Base-by-base conservation (phyloP, 495 filamentous ascomycete species). In the Penicillium lividum region DNA sequence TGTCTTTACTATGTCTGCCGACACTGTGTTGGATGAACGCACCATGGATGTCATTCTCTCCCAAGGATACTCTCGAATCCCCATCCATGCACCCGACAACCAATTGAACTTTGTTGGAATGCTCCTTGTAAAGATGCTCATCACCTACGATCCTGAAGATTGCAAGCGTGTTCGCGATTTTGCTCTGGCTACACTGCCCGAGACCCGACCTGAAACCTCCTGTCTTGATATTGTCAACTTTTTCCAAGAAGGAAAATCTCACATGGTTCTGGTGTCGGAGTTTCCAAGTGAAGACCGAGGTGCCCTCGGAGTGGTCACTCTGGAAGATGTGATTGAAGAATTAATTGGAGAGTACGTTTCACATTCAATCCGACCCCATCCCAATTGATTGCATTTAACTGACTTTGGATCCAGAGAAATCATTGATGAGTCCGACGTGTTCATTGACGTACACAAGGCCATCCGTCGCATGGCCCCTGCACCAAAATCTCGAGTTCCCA, bases 201-300 rank as follows among this genome's bases (percentile, higher is more conserved):
- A 98, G 72, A 98, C 94, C 3, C 84, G 90, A 8, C 90, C 95
- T 1, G 91, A 97, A 63, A 98, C 94, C 0, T 96, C 92, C 71
- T 98, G 94, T 69, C 76, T 98, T 43, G 94, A 98, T 68, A 98
- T 98, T 61, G 88, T 98, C 70, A 98, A 98, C 76, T 98, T 96
- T 75, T 98, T 98, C 77, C 94, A 98, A 70, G 93, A 98, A 75
- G 94, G 94, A 52, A 98, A 98, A 70, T 96, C 92, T 9, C 94
- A 98, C 73, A 98, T 98, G 95, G 93, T 98, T 9, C 80, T 98
- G 28, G 93, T 97, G 9, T 96, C 92, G 7, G 89, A 96, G 62
- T 86, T 80, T 57, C 94, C 94, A 3, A 92, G 94, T 11, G 88
- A 95, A 59, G 86, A 95, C 66, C 85, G 89, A 58, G 94, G 94